phyloP scores from a whole-genome alignment of 495 filamentous ascomycete genomes.

The Penicillium desertorum region DNA sequence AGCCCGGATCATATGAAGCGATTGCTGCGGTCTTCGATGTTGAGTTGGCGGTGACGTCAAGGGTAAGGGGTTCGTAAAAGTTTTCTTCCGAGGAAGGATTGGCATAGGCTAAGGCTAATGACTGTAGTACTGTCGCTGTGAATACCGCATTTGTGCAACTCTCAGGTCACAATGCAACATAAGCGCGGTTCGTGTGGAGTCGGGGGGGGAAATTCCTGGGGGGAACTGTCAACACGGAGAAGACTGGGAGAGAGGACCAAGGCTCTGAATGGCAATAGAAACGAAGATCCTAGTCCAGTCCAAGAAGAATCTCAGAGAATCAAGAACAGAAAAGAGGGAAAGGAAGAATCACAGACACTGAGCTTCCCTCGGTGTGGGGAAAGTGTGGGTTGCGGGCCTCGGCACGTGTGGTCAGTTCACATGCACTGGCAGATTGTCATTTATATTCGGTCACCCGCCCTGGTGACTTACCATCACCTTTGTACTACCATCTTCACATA shows the following conservation, averaged over 20 bases:
- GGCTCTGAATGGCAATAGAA: not conserved
- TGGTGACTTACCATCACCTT: constrained; percentile 1
- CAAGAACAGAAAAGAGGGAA: not conserved
- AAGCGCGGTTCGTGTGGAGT: constrained; percentile 19
- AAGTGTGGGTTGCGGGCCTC: constrained; percentile 20
- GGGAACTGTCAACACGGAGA: not conserved
- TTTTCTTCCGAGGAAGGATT: constrained; percentile 16
- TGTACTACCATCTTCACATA: constrained; percentile 26
- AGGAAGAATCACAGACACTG: constrained; percentile 6
- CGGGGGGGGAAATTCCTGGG: constrained; percentile 9
- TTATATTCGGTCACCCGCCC: constrained; percentile 8
- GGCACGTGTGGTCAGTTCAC: constrained; percentile 23
- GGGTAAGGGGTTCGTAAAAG: not conserved
- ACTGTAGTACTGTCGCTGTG: constrained; percentile 19
- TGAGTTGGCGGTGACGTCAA: constrained; percentile 38
- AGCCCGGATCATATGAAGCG: constrained; percentile 46
- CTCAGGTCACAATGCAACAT: not conserved
- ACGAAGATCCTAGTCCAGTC: constrained; percentile 6
- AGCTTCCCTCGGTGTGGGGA: constrained; percentile 18
- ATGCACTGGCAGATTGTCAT: constrained; percentile 22
- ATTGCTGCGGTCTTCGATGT: constrained; percentile 36
- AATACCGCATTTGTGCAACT: constrained; percentile 27
- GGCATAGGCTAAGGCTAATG: constrained; percentile 2
- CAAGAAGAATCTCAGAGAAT: not conserved
- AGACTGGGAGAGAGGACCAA: not conserved